Evolutionary conservation across 2,329 filamentous ascomycete genomes (phyloP), one percentile per base, ranked within the genome.

Genomic region (Incumbomyces delicatus): DNA sequence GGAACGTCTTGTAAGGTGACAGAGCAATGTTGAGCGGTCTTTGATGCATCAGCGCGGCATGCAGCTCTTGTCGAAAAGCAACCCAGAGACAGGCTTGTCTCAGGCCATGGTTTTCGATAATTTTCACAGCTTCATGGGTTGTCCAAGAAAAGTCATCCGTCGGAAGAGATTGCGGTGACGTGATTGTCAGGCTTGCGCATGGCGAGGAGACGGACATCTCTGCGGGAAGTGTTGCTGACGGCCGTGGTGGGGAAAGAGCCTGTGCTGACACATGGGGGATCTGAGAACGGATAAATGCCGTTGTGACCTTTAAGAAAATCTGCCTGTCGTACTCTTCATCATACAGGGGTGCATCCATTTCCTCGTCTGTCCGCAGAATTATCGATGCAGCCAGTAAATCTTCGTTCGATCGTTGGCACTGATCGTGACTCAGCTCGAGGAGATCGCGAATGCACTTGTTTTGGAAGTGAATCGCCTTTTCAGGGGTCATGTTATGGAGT

Each of bases 11-110:
- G 44, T 63, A 69, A 13, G 59, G 61, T 2, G 59, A 61, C 38
- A 70, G 51, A 12, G 62, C 59, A 16, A 66, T 63, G 13, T 62
- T 58, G 39, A 70, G 47, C 38, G 66, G 47, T 49, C 60, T 61
- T 31, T 68, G 67, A 48, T 64, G 64, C 10, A 64, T 60, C 37
- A 71, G 61, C 0, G 68, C 68, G 16, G 71, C 66, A 48, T 72
- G 70, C 5, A 74, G 63, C 53, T 74, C 70, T 55, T 74, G 72
- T 12, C 72, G 63, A 22, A 72, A 59, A 6, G 71, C 69, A 3
- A 74, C 65, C 64, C 71, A 73, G 51, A 67, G 69, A 1, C 66
- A 62, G 6, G 68, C 68, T 43, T 67, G 64, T 2, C 65, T 64
- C n/a, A 71, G 61, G 0, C 65, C 62, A 3, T 51, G n/a, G 18